Evolutionary conservation across 2,329 filamentous ascomycete genomes (phyloP).

Genomic region (Microsporum audouinii): DNA sequence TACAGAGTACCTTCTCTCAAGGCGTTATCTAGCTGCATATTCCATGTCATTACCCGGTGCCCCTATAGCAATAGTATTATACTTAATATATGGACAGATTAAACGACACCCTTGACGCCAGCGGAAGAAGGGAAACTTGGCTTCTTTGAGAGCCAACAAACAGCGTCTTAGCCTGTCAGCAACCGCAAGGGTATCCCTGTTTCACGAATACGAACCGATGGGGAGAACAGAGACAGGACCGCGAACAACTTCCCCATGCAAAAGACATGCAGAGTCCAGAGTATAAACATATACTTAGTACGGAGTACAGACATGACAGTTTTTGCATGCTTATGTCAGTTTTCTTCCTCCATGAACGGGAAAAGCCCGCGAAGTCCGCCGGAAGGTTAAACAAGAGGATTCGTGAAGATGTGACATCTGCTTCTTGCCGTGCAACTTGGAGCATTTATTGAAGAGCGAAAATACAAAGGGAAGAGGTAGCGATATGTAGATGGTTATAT

Average conservation of each 20-base stretch:
- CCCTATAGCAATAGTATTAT: not conserved
- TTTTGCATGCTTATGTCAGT: not conserved
- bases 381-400: not conserved
- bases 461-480: not conserved
- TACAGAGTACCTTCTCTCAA: not conserved
- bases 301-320: not conserved
- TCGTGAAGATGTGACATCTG: not conserved
- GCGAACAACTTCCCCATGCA: not conserved
- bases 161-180: not conserved
- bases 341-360: not conserved
- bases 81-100: too few species aligned
- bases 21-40: not conserved
- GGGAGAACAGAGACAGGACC: not conserved
- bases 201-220: slow-evolving; percentile 3
- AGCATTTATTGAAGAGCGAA: not conserved
- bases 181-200: not conserved
- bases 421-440: not conserved
- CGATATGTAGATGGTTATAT: not conserved
- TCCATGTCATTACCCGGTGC: not conserved
- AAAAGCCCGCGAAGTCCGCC: slow-evolving; percentile 1
- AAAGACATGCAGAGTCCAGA: too few species aligned
- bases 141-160: not conserved
- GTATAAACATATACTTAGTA: not conserved
- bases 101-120: too few species aligned
- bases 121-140: not conserved